Evolutionary conservation across 1,139 yeast genomes (phyloP).

Genomic region (Sugiyamaella sp.): DNA sequence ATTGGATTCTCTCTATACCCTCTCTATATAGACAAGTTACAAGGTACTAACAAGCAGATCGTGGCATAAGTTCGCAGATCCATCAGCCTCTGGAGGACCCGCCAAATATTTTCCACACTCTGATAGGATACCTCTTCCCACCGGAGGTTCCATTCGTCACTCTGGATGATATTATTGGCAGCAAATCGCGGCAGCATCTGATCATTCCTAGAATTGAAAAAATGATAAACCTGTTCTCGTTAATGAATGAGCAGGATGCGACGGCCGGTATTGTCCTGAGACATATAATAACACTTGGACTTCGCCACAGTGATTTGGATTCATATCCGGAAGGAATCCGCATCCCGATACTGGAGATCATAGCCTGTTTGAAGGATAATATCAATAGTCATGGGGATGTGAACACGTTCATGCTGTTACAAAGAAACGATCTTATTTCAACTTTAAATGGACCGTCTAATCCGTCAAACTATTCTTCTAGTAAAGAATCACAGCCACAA

Average conservation of each 20-base stretch:
- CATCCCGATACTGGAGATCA: constrained; percentile 57
- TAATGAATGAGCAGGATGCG: constrained; percentile 40
- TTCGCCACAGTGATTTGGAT: constrained; percentile 58
- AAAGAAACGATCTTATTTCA: constrained; percentile 60
- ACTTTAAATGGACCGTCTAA: not conserved
- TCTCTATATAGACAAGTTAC: constrained; percentile 29
- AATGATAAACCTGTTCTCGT: constrained; percentile 48
- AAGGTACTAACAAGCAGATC: constrained; percentile 41
- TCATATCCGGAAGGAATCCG: constrained; percentile 74
- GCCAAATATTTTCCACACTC: constrained; percentile 31
- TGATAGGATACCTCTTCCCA: constrained; percentile 26
- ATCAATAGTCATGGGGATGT: constrained; percentile 28
- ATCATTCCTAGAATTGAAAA: constrained; percentile 23
- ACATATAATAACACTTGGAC: constrained; percentile 58
- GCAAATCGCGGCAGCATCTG: constrained; percentile 53
- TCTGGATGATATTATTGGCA: constrained; percentile 56
- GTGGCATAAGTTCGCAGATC: constrained; percentile 15
- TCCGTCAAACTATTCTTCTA: constrained; percentile 8
- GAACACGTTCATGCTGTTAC: constrained; percentile 60
- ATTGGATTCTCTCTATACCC: not conserved
- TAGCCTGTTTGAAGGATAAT: constrained; percentile 42
- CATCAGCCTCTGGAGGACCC: constrained; percentile 33
- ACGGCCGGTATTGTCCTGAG: constrained; percentile 58
- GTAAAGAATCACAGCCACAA: constrained; percentile 22
- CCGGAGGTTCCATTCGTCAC: constrained; percentile 28